A percentile compares a stretch with the other conserved stretches of the same genome.
Evolutionary conservation across 352 stramenopile species (phyloP).

Genomic region (Peronospora belbahrii): DNA sequence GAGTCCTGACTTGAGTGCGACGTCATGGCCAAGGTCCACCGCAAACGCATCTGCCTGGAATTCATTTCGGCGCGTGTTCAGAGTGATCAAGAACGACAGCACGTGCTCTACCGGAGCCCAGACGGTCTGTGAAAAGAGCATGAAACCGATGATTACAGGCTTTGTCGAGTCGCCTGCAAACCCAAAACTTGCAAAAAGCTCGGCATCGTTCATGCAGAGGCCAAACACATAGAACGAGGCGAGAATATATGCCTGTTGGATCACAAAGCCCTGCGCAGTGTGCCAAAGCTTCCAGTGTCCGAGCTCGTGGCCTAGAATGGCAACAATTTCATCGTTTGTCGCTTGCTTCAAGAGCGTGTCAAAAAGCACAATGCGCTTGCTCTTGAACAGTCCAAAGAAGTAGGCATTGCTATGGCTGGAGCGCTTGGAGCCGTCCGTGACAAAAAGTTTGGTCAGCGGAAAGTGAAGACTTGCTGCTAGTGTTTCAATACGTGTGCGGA

Average conservation of each 20-base stretch:
- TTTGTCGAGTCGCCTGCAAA: conserved; percentile 39
- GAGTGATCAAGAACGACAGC: conserved; percentile 65
- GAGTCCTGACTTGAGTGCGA: conserved; percentile 89
- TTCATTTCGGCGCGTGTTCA: conserved; percentile 75
- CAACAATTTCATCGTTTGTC: conserved; percentile 90
- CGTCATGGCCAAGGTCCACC: conserved; percentile 85
- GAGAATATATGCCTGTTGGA: conserved; percentile 88
- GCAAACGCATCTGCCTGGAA: conserved; percentile 92
- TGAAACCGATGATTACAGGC: conserved; percentile 74
- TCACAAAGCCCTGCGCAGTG: conserved; percentile 89
- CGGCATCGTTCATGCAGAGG: conserved; percentile 67
- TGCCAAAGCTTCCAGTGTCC: conserved; percentile 96
- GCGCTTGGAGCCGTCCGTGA: conserved; percentile 95
- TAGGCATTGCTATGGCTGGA: conserved; percentile 89
- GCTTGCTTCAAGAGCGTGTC: conserved; percentile 95
- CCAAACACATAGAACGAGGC: conserved; percentile 76
- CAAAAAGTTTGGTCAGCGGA: conserved; percentile 96
- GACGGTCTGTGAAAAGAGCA: conserved; percentile 78
- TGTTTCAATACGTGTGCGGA: conserved; percentile 90
- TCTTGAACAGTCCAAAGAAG: conserved; percentile 93
- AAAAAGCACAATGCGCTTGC: conserved; percentile 95
- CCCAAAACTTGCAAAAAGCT: conserved; percentile 72
- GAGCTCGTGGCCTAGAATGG: conserved; percentile 94
- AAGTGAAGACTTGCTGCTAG: conserved; percentile 89
- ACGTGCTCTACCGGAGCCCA: conserved; percentile 77